These are phyloP conservation scores for Solanum boliviense DNA, from an alignment of 257 asterid species.

Conservation along the genomic window DNA sequence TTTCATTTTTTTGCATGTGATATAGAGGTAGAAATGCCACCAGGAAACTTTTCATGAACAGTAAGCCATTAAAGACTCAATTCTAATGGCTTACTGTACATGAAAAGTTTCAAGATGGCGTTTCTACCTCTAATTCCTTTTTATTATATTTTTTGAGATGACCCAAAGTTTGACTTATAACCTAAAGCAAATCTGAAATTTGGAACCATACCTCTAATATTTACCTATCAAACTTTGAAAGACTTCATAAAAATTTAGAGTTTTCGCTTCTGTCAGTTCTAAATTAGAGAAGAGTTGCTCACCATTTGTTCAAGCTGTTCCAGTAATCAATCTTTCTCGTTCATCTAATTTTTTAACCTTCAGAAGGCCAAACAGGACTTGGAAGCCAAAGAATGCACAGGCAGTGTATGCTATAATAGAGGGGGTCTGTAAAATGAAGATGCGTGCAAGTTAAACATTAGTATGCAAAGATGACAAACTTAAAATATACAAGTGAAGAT, in stretches of 20 bases:
- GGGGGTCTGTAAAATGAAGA: conserved; percentile 45
- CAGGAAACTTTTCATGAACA: neutral
- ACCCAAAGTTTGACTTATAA: neutral
- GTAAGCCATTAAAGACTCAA: neutral
- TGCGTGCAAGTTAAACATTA: neutral
- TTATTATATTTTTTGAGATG: neutral
- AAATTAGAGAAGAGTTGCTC: conserved; percentile 1
- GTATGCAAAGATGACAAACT: neutral
- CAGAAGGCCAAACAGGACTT: conserved; percentile 62
- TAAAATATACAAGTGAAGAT: neutral
- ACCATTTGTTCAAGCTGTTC: conserved; percentile 67
- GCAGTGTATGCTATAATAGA: conserved; percentile 50
- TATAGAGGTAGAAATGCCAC: neutral
- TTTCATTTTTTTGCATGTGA: neutral
- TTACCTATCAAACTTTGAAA: neutral
- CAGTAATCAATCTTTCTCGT: conserved; percentile 72
- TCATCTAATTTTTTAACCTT: conserved; percentile 78
- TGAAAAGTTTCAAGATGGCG: neutral
- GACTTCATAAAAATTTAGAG: neutral
- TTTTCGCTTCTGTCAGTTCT: neutral
- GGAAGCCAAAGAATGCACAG: conserved; percentile 69
- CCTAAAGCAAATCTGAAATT: neutral
- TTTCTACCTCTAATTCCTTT: neutral
- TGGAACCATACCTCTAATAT: neutral
- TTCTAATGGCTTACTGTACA: neutral